These are phyloP conservation scores for Diplogelasinospora grovesii DNA, from an alignment of 495 filamentous ascomycete genomes.

Conservation along the genomic window DNA sequence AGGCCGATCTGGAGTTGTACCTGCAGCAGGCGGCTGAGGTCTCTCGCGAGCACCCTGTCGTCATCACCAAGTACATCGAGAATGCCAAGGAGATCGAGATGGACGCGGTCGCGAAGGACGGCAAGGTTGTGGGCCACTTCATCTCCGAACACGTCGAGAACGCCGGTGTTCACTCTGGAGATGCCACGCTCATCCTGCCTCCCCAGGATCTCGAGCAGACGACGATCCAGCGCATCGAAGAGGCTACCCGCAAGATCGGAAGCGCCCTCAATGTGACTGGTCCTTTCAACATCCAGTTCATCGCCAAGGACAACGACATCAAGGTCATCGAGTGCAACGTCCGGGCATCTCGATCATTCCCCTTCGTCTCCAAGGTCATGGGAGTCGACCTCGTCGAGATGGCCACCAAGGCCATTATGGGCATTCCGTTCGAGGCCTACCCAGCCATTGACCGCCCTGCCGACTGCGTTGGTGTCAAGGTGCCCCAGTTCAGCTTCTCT, in stretches of 20 bases:
- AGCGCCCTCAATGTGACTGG: conserved; percentile 93
- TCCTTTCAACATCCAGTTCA: conserved; percentile 98
- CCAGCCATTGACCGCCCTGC: conserved; percentile 66
- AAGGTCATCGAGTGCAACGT: conserved; percentile 99
- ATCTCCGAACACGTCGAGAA: conserved; percentile 96
- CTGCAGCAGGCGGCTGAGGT: conserved; percentile 84
- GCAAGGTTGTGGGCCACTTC: conserved; percentile 83
- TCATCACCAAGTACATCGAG: conserved; percentile 98
- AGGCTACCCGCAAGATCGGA: conserved; percentile 92
- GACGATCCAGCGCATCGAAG: conserved; percentile 84
- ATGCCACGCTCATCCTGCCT: conserved; percentile 87
- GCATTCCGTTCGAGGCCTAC: conserved; percentile 72
- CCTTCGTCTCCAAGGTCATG: conserved; percentile 98
- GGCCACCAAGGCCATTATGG: conserved; percentile 96
- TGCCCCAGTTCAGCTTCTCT: conserved; percentile 98
- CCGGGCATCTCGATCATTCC: conserved; percentile 90
- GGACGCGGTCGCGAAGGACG: conserved; percentile 85
- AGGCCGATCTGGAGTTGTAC: conserved; percentile 81
- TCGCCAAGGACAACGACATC: conserved; percentile 98
- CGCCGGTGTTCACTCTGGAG: conserved; percentile 93
- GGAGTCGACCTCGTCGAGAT: conserved; percentile 96
- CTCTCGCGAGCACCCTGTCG: conserved; percentile 91
- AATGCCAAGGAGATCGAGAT: conserved; percentile 97
- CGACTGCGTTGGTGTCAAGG: conserved; percentile 92
- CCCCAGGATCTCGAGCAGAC: conserved; percentile 89